A percentile compares a stretch with the other conserved stretches of the same genome.
These are phyloP conservation scores for Penicillium egyptiacum DNA, from an alignment of 495 filamentous ascomycete genomes.

Conservation along the genomic window DNA sequence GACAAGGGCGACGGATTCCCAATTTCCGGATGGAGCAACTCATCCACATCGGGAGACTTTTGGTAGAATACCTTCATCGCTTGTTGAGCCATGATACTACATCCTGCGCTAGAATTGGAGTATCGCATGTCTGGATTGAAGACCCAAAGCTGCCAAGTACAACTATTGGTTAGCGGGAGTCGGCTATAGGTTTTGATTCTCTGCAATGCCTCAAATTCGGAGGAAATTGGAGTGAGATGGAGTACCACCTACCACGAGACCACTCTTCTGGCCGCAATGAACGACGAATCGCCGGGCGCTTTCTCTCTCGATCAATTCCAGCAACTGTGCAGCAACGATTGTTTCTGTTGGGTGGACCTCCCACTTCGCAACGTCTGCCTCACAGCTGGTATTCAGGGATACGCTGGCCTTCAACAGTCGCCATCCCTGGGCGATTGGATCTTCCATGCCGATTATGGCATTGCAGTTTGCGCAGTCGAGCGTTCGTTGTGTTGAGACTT, in stretches of 20 bases:
- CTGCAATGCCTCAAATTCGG: background rate
- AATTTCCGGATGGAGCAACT: slow-evolving; percentile 52
- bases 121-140: slow-evolving; percentile 70
- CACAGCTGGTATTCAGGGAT: slow-evolving; percentile 23
- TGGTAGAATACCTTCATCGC: slow-evolving; percentile 71
- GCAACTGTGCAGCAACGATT: slow-evolving; percentile 51
- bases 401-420: slow-evolving; percentile 55
- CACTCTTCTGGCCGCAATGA: slow-evolving; percentile 38
- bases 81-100: slow-evolving; percentile 38
- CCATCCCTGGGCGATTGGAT: slow-evolving; percentile 41
- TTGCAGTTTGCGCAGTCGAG: slow-evolving; percentile 46
- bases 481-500: slow-evolving; percentile 16
- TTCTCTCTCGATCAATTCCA: slow-evolving; percentile 51
- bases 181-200: background rate
- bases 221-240: background rate
- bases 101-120: slow-evolving; percentile 46
- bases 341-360: slow-evolving; percentile 49
- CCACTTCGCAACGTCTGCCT: slow-evolving; percentile 19
- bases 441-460: slow-evolving; percentile 44
- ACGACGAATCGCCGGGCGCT: slow-evolving; percentile 50
- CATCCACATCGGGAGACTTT: slow-evolving; percentile 49
- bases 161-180: slow-evolving; percentile 34
- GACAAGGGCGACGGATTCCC: slow-evolving; percentile 45
- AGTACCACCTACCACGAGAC: slow-evolving; percentile 40
- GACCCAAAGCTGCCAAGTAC: slow-evolving; percentile 59